Base-by-base conservation (phyloP, 768 basidiomycete species). In the Daedalea quercina region DNA sequence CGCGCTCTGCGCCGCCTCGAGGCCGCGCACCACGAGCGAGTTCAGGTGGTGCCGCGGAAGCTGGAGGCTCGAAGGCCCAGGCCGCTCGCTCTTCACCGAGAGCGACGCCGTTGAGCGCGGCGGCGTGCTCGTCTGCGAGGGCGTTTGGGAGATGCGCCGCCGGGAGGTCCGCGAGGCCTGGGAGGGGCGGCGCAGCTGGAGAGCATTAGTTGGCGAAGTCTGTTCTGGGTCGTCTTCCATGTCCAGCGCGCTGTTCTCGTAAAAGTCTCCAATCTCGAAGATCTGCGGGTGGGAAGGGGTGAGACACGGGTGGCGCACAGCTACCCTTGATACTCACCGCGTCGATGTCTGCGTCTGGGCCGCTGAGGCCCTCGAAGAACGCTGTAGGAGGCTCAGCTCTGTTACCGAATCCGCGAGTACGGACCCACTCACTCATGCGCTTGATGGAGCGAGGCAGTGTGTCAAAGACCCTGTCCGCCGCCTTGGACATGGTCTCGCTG, bases 341-440 rank as follows among this genome's bases (percentile, higher is more conserved):
- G 58, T 86, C 84, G 52, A 94, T 92, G 60, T 90, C 86, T 3
- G 77, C 73, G 53, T 76, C 82, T 1, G 80, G 75, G 2, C 90
- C 88, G n/a, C 76, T 81, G 13, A 92, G 66, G 9, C 86, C 85
- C 58, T 94, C 91, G 54, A 94, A 84, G 44, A 92, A 73, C 20
- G 83, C 90, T 94, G 59, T n/a, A 50, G 25, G 4, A 51, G 42
- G 46, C 20, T 50, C 37, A 12, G 52, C 17, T 26, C 22, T 20
- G n/a, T 4, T 17, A 2, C 2, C 3, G 1, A 11, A 19, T 19
- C n/a, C n/a, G n/a, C n/a, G n/a, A n/a, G 50, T 23, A 34, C 28
- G 28, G 19, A 9, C 20, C 3, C n/a, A 72, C 85, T 61, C 64
- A 93, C 90, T 78, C 65, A 91, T 63, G 57, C 85, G 73, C 62